Base-by-base conservation (phyloP, 2,329 filamentous ascomycete species). In the Helminthosporium solani region DNA sequence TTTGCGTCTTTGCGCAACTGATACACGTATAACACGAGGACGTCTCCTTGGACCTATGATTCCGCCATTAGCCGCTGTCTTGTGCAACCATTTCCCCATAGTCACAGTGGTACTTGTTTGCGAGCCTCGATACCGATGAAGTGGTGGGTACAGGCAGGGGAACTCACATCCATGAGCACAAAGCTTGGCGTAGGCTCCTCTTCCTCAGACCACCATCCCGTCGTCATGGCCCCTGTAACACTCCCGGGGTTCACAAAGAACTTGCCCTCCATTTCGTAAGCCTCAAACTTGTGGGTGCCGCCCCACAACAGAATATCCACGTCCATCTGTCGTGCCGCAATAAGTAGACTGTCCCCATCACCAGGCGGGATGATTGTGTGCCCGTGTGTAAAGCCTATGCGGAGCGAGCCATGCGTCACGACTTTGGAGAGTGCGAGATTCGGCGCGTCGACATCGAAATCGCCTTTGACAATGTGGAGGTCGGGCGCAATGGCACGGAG, bases 161-260 rank as follows among this genome's bases (percentile, higher is more conserved):
- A 12, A 86, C 90, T 76, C 71, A 96, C 91, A 80, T 97, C 92
- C 92, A 97, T 96, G 70, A 97, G 74, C 66, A 94, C 96, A 72
- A 97, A 96, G 68, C 90, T 96, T 20, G 92, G 92, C 46, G 85
- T 85, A 19, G 87, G 87, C 44, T 92, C 28, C 64, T 74, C 74
- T 11, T 71, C 74, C 42, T 78, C 80, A 2, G 74, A 66, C 75
- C 79, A 81, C 73, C 78, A 83, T 12, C 77, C 76, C 11, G 79
- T 81, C 48, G 77, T 82, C 70, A 84, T 79, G 2, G 84, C 84
- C 0, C 84, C 84, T 3, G 84, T 87, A 2, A 83, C 84, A 66
- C 80, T 84, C 21, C 84, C 84, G 0, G 84, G 84, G 57, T 86
- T 87, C 42, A 87, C 77, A 63, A 87, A 87, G 72, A 87, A 87